Evolutionary conservation across 2,329 filamentous ascomycete genomes (phyloP).

Genomic region (Ilyonectria sp.): DNA sequence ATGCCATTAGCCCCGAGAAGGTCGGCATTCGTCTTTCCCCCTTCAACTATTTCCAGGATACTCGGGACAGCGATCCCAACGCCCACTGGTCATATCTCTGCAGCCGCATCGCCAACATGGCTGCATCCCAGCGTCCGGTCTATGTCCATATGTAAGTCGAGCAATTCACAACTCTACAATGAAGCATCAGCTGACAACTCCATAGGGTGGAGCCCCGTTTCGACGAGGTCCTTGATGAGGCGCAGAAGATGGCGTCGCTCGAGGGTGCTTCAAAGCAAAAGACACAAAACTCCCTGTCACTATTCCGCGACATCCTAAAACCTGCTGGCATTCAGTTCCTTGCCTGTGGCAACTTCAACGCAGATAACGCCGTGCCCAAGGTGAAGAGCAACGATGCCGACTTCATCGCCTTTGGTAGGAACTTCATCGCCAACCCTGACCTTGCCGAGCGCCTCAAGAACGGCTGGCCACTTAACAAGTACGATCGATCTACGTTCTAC

Average conservation of each 20-base stretch:
- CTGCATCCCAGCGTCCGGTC: constrained; percentile 52
- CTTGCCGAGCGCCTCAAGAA: constrained; percentile 47
- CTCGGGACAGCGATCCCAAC: constrained; percentile 50
- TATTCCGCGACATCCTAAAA: constrained; percentile 59
- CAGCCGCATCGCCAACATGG: constrained; percentile 52
- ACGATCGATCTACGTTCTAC: constrained; percentile 51
- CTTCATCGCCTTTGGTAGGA: constrained; percentile 49
- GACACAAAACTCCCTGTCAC: constrained; percentile 52
- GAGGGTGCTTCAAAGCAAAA: constrained; percentile 31
- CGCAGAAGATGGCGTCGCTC: constrained; percentile 59
- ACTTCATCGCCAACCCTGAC: constrained; percentile 52
- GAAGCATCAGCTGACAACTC: no score
- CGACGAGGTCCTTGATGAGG: constrained; percentile 62
- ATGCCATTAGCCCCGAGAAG: constrained; percentile 40
- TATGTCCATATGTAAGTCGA: constrained; percentile 63
- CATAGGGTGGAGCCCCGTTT: constrained; percentile 62
- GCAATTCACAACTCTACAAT: not conserved
- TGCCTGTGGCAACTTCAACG: constrained; percentile 63
- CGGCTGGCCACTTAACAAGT: constrained; percentile 45
- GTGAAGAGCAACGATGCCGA: constrained; percentile 51
- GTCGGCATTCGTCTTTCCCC: constrained; percentile 42
- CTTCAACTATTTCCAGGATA: constrained; percentile 53
- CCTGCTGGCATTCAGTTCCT: constrained; percentile 61
- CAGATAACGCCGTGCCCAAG: constrained; percentile 57
- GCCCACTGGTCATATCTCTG: constrained; percentile 56